These are phyloP conservation scores for Cyclotella sp. DNA, from an alignment of 108 stramenopile genomes.

Conservation along the genomic window DNA sequence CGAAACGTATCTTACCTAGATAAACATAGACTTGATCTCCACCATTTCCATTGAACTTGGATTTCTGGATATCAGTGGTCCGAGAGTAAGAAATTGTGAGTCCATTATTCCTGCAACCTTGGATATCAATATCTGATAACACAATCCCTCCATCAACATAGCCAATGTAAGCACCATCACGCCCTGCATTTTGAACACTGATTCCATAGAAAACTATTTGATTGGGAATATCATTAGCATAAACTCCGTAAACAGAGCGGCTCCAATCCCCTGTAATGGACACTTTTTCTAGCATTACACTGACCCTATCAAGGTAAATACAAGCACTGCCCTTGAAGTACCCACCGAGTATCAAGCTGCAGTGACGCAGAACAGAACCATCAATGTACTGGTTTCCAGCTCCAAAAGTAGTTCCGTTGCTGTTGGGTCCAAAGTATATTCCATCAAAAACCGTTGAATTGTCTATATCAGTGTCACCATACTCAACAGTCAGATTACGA, in stretches of 20 bases:
- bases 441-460: conserved; percentile 11
- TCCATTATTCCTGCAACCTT: not conserved
- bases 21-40: not conserved
- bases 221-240: not conserved
- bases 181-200: conserved; percentile 6
- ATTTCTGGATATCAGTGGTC: not conserved
- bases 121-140: not conserved
- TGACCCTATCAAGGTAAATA: conserved; percentile 3
- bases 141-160: not conserved
- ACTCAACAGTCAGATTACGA: not conserved
- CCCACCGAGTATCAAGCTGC: conserved; percentile 4
- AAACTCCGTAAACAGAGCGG: conserved; percentile 1
- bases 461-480: not conserved
- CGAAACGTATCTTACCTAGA: not conserved
- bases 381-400: conserved; percentile 17
- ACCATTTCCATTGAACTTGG: conserved; percentile 3
- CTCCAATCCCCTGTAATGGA: conserved; percentile 15
- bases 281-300: conserved; percentile 16
- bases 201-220: not conserved
- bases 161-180: not conserved
- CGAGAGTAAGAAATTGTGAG: not conserved
- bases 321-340: conserved; percentile 11
- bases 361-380: conserved; percentile 17
- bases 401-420: conserved; percentile 3
- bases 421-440: conserved; percentile 20